Evolutionary conservation across 2,329 filamentous ascomycete genomes (phyloP).

Genomic region (Stagonosporopsis rhizophila): DNA sequence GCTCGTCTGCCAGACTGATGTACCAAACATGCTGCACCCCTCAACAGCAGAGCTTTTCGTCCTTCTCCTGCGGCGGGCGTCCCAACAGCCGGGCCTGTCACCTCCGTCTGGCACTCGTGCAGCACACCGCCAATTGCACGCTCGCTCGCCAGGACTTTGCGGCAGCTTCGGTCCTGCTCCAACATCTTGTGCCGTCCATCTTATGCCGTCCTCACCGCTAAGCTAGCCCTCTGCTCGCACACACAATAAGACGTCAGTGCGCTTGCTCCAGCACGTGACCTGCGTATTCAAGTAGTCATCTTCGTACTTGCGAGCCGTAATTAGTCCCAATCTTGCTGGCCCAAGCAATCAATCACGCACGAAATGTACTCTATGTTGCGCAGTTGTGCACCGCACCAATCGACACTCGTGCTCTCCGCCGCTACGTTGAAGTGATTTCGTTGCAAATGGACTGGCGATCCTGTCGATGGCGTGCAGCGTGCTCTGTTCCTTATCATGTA

Average conservation of each 20-base stretch:
- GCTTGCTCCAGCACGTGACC: slow-evolving; percentile 1
- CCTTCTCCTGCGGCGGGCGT: slow-evolving; percentile 17
- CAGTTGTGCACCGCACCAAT: no score
- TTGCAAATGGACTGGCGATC: not conserved
- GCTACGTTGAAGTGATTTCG: not conserved
- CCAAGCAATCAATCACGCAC: not conserved
- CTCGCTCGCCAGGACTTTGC: not conserved
- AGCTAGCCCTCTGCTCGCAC: not conserved
- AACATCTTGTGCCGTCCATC: not conserved
- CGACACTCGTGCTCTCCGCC: not conserved
- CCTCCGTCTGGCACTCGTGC: slow-evolving; percentile 13
- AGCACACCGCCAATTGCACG: slow-evolving; percentile 30
- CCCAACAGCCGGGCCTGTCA: slow-evolving; percentile 26
- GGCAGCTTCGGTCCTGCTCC: slow-evolving; percentile 2
- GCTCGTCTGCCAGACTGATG: not conserved
- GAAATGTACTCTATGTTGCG: not conserved
- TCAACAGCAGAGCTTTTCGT: slow-evolving; percentile 12
- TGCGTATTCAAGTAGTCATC: not conserved
- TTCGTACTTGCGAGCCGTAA: no score
- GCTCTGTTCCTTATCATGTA: slow-evolving; percentile 9
- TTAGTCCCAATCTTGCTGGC: no score
- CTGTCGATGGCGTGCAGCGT: slow-evolving; percentile 6
- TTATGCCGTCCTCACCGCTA: slow-evolving; percentile 12
- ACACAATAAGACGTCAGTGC: not conserved
- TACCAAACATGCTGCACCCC: not conserved